Base-by-base conservation (phyloP, 106 monocot genomes). In the Dactylorhiza incarnata region DNA sequence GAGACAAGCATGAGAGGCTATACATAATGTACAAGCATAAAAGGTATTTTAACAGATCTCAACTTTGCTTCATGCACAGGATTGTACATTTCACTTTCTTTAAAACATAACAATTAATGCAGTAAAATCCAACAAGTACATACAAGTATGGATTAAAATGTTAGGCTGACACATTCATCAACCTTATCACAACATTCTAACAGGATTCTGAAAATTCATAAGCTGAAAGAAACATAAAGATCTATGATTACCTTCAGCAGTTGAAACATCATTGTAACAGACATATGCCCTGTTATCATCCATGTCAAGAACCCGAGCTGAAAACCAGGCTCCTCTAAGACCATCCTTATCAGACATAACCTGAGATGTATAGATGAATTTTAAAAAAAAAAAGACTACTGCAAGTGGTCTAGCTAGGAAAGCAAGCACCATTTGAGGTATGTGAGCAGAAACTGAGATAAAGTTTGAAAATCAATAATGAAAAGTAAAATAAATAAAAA, bases 301-400 rank as follows among this genome's bases (percentile, higher is more conserved):
- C 45, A 99, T 55, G 62, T 91, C 84, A 74, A 91, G 68, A 81
- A 99, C 94, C 24, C 62, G 79, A 47, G 89, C 97, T 75, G 90
- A 86, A 86, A 88, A 94, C 97, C 94, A 94, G 20, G 81, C 85
- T 62, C 85, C 87, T 81, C 78, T 82, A 25, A 79, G 82, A 48
- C 84, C 82, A 74, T 87, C 87, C 29, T 85, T 78, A 58, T 93
- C 81, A 78, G 83, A 68, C 44, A 75, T 55, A 73, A 94, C 91
- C 97, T 99, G 71, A 62, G 71, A 79, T 16, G 68, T 25, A 1
- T 75, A 49, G 72, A 2, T 23, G 37, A 48, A 48, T 22, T 48
- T 69, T 11, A 14, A 9, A 49, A 16, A 49, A 49, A 49, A 7
- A 24, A 65, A n/a, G n/a, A n/a, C 29, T 26, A 65, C 29, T 1